Percentiles rank a stretch among this genome's conserved stretches.
phyloP scores from a whole-genome alignment of 2,329 filamentous ascomycete species.

The Colletotrichum cereale region DNA sequence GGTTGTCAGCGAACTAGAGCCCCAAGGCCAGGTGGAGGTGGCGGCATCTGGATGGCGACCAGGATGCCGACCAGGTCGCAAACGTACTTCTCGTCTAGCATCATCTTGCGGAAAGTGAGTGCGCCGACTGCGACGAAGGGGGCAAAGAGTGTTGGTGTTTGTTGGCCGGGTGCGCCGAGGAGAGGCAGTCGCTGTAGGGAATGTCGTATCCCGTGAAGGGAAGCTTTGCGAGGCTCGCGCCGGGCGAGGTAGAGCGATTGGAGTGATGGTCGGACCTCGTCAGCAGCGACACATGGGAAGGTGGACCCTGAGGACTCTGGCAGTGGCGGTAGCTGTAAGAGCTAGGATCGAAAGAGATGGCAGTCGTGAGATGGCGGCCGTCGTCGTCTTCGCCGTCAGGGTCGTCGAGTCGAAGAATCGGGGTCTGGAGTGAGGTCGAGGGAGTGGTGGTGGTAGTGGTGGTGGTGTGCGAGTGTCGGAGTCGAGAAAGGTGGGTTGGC shows the following conservation, averaged over 20 bases:
- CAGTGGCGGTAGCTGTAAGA: constrained; percentile 13
- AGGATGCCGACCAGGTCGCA: constrained; percentile 30
- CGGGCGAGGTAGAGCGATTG: constrained; percentile 42
- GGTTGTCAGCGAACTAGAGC: constrained; percentile 47
- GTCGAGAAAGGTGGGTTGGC: constrained; percentile 31
- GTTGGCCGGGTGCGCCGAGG: constrained; percentile 26
- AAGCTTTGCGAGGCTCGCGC: constrained; percentile 43
- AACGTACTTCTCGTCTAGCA: constrained; percentile 43
- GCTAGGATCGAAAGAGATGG: neutral
- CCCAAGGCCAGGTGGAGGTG: constrained; percentile 19
- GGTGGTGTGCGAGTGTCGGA: constrained; percentile 11
- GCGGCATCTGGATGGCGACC: neutral
- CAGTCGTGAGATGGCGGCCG: constrained; percentile 1
- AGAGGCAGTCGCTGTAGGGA: constrained; percentile 26
- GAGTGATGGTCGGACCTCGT: constrained; percentile 27
- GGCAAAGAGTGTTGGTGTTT: constrained; percentile 33
- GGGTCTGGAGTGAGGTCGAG: constrained; percentile 16
- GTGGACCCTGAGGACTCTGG: constrained; percentile 22
- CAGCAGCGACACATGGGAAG: constrained; percentile 40
- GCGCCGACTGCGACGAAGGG: constrained; percentile 25
- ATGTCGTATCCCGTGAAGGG: constrained; percentile 32
- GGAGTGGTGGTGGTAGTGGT: constrained; percentile 31
- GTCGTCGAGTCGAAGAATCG: constrained; percentile 19
- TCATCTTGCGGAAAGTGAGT: constrained; percentile 39
- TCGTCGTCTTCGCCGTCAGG: constrained; percentile 19